A percentile compares a stretch with the other conserved stretches of the same genome.
Evolutionary conservation across 768 basidiomycete genomes (phyloP).

Genomic region (Lactarius hengduanensis): DNA sequence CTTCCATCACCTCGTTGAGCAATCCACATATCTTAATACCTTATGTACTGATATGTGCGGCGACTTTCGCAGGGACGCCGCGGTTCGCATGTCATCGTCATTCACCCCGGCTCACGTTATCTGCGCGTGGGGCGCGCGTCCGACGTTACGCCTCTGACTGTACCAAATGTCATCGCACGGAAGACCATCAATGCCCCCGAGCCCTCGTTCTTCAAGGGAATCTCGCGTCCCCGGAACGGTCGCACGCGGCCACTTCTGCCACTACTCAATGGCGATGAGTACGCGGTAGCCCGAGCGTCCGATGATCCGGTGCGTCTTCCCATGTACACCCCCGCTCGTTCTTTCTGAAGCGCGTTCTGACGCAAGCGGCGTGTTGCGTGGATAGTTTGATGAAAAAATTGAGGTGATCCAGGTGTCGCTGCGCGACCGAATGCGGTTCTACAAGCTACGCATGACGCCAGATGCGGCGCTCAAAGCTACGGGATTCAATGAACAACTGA

Average conservation of each 20-base stretch:
- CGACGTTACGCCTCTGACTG: slow-evolving; percentile 65
- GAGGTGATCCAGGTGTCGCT: slow-evolving; percentile 67
- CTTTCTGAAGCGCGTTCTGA: slow-evolving; percentile 1
- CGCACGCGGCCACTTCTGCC: slow-evolving; percentile 32
- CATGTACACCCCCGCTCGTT: not conserved
- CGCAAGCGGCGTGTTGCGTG: not conserved
- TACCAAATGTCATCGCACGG: slow-evolving; percentile 74
- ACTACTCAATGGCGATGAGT: slow-evolving; percentile 47
- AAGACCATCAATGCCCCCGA: slow-evolving; percentile 50
- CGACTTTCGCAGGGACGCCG: slow-evolving; percentile 47
- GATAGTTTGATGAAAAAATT: slow-evolving; percentile 75
- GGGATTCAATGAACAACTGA: slow-evolving; percentile 79
- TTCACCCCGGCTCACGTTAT: slow-evolving; percentile 76
- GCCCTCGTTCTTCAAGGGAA: slow-evolving; percentile 46
- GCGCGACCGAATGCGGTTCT: slow-evolving; percentile 82
- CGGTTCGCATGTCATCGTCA: slow-evolving; percentile 74
- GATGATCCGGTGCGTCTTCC: slow-evolving; percentile 58
- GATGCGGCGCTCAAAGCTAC: slow-evolving; percentile 69
- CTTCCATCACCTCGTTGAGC: not conserved
- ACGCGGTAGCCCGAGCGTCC: slow-evolving; percentile 45
- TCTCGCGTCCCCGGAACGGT: slow-evolving; percentile 54
- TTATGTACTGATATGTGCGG: slow-evolving; percentile 1
- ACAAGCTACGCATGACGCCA: slow-evolving; percentile 73
- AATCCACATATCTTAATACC: not conserved
- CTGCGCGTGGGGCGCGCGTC: slow-evolving; percentile 74